phyloP scores from a whole-genome alignment of 2,329 filamentous ascomycete species.

The Colletotrichum acutatum region DNA sequence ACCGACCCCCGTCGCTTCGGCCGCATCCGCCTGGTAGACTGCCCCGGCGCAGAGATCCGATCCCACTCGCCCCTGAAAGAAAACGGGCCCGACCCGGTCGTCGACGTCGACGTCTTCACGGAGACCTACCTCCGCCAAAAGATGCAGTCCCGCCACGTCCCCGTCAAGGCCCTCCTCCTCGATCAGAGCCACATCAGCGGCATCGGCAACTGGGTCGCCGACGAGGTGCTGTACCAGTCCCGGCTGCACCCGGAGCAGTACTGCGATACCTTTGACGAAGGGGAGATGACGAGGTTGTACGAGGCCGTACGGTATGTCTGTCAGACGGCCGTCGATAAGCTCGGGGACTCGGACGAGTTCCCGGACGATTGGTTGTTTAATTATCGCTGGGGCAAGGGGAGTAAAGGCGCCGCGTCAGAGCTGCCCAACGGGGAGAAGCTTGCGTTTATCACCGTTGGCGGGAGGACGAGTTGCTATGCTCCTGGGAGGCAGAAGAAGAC shows the following conservation, averaged over 20 bases:
- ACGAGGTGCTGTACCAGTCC: constrained; percentile 92
- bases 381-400: constrained; percentile 89
- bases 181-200: constrained; percentile 92
- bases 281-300: constrained; percentile 78
- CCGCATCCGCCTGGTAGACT: constrained; percentile 85
- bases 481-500: constrained; percentile 87
- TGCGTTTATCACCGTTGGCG: constrained; percentile 87
- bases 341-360: constrained; percentile 86
- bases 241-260: constrained; percentile 93
- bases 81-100: constrained; percentile 92
- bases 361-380: constrained; percentile 90
- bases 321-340: constrained; percentile 78
- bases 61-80: constrained; percentile 83
- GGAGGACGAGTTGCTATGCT: constrained; percentile 90
- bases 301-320: constrained; percentile 82
- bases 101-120: constrained; percentile 82
- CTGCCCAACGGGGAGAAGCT: constrained; percentile 89
- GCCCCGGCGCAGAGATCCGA: constrained; percentile 79
- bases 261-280: constrained; percentile 80
- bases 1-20: constrained; percentile 84
- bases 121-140: constrained; percentile 78
- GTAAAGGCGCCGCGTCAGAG: constrained; percentile 73
- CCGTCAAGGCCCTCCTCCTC: constrained; percentile 87
- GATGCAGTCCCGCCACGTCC: constrained; percentile 81
- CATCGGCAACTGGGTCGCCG: constrained; percentile 97